phyloP scores from a whole-genome alignment of 2,329 filamentous ascomycete genomes.

The Colletotrichum higginsianum region DNA sequence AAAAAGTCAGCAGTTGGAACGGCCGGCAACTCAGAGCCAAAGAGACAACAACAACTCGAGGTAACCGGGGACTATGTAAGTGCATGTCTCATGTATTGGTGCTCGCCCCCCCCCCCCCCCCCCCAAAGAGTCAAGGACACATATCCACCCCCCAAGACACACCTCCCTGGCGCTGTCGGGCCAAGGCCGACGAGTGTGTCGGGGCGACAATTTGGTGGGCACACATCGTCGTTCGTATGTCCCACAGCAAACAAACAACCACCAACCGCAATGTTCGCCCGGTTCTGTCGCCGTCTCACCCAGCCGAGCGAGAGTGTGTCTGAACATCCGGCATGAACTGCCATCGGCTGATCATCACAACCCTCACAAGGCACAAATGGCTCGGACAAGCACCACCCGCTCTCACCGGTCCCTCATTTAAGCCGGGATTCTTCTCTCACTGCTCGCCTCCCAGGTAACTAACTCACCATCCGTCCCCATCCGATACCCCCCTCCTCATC shows the following conservation, averaged over 20 bases:
- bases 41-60: too few relatives aligned
- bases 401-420: conserved; percentile 11
- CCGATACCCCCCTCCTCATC: background rate
- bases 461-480: background rate
- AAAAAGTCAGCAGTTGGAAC: too few relatives aligned
- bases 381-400: background rate
- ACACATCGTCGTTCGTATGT: conserved; percentile 8
- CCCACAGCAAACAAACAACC: conserved; percentile 10
- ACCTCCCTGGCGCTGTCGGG: conserved; percentile 27
- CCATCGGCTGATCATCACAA: conserved; percentile 24
- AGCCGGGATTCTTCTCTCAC: conserved; percentile 3
- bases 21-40: too few relatives aligned
- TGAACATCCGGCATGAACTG: conserved; percentile 8
- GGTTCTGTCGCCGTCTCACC: background rate
- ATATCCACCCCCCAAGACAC: background rate
- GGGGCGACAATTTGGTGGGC: background rate
- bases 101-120: background rate
- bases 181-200: conserved; percentile 30
- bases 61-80: too few relatives aligned
- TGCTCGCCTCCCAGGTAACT: background rate
- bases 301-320: conserved; percentile 2
- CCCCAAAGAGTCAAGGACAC: background rate
- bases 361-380: background rate
- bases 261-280: background rate
- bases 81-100: too few relatives aligned